A percentile compares a stretch with the other conserved stretches of the same genome.
Conservation (phyloP, 2,329 filamentous ascomycete species). For the Amphichorda felina region DNA sequence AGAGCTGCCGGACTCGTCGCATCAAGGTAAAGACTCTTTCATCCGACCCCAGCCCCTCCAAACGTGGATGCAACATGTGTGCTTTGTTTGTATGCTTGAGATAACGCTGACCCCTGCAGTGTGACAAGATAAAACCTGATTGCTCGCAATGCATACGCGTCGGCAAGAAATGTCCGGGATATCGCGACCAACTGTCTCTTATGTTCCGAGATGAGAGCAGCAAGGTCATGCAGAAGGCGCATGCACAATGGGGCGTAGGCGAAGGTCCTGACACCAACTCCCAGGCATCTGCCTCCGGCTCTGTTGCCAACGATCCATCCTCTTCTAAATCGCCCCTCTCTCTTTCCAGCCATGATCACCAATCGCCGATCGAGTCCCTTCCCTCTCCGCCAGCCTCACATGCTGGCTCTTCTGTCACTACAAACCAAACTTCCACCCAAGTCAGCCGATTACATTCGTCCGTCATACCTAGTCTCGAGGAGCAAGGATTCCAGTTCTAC, state of each 20-base stretch:
- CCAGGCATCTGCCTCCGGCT: slow-evolving; percentile 7
- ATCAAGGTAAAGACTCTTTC: slow-evolving; percentile 32
- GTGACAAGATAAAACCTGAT: slow-evolving; percentile 47
- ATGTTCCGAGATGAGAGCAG: slow-evolving; percentile 57
- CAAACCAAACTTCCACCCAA: too few species aligned
- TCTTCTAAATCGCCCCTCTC: not conserved
- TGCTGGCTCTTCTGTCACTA: not conserved
- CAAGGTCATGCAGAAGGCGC: slow-evolving; percentile 47
- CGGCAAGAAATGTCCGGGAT: slow-evolving; percentile 49
- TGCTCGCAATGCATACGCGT: slow-evolving; percentile 52
- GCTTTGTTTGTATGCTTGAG: too few species aligned
- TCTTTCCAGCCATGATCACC: not conserved
- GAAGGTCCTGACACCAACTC: slow-evolving; percentile 13
- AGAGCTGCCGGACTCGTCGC: slow-evolving; percentile 39
- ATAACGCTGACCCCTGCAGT: slow-evolving; percentile 24
- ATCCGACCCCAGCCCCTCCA: not conserved
- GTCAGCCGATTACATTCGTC: too few species aligned
- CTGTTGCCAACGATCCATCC: slow-evolving; percentile 2
- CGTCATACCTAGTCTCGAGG: slow-evolving; percentile 22
- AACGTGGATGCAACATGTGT: too few species aligned
- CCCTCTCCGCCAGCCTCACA: slow-evolving; percentile 2
- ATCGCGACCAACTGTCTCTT: slow-evolving; percentile 50
- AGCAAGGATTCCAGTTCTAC: slow-evolving; percentile 38
- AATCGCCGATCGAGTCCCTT: not conserved
- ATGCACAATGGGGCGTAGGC: slow-evolving; percentile 33